These are phyloP conservation scores for Podospora didyma DNA, from an alignment of 495 filamentous ascomycete genomes.

Conservation along the genomic window DNA sequence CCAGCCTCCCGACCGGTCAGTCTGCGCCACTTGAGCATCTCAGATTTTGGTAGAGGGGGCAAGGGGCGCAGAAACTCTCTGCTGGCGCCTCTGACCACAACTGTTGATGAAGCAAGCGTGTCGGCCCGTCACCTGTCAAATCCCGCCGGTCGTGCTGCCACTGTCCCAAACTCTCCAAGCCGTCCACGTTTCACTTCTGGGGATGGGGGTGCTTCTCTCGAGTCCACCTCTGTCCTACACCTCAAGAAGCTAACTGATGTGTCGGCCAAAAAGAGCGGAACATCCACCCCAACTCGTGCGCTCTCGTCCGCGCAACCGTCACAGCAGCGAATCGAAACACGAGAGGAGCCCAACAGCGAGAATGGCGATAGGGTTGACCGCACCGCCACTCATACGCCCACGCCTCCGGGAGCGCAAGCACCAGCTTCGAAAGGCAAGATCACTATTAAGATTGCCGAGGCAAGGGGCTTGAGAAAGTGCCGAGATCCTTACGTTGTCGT, in stretches of 20 bases:
- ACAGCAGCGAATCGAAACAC: constrained; percentile 29
- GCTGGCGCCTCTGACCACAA: constrained; percentile 59
- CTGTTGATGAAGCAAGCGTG: constrained; percentile 62
- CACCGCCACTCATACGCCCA: constrained; percentile 37
- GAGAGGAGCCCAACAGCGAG: constrained; percentile 31
- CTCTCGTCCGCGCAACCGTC: constrained; percentile 55
- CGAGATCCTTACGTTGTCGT: constrained; percentile 92
- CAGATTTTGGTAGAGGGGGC: constrained; percentile 33
- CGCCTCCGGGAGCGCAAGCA: constrained; percentile 53
- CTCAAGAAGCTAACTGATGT: constrained; percentile 85
- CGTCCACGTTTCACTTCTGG: constrained; percentile 42
- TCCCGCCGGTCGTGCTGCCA: constrained; percentile 56
- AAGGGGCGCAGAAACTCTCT: constrained; percentile 45
- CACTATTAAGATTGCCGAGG: constrained; percentile 81
- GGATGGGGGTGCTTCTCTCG: constrained; percentile 51
- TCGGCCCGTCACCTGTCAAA: constrained; percentile 73
- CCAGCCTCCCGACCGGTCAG: constrained; percentile 21
- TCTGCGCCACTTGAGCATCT: constrained; percentile 37
- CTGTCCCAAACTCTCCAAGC: constrained; percentile 54
- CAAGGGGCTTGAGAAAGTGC: constrained; percentile 73
- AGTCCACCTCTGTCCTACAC: constrained; percentile 58
- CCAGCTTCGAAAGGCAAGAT: constrained; percentile 85
- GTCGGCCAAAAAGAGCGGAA: constrained; percentile 78
- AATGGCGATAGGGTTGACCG: constrained; percentile 32
- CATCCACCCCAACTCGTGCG: constrained; percentile 80